Base-by-base conservation (phyloP, 768 basidiomycete genomes). In the Lactarius vividus region DNA sequence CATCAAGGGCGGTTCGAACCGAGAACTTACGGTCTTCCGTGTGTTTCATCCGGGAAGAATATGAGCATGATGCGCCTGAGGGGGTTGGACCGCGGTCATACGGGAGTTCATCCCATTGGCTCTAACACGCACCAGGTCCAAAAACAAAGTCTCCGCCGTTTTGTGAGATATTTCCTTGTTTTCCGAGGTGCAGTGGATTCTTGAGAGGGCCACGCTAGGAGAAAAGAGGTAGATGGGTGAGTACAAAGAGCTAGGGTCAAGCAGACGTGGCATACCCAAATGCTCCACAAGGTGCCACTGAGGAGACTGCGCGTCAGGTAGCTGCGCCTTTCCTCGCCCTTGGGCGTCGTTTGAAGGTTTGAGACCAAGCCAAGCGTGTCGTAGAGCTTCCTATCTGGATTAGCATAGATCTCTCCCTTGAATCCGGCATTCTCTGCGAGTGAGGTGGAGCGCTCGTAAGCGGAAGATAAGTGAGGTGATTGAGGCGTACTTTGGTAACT, bases 111-210 rank as follows among this genome's bases (percentile, higher is more conserved):
- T 5, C 20, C 1, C 16, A 8, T 7, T 18, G 4, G 29, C 2
- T 11, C 26, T 29, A 29, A 44, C 20, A 59, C 28, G 35, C 13
- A 57, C 66, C 69, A 7, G 69, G 66, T 28, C 69, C 69, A 13
- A 70, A 62, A 55, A 70, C 56, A 23, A 70, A 67, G 44, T 70
- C 69, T 16, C 69, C 69, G 23, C 69, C 69, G 18, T 61, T 59
- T 52, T 70, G 69, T 35, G 69, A 55, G 16, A 68, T 46, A 26
- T 62, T 67, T 29, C 69, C 69, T 52, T 68, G 66, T 18, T 70
- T 70, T 29, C 66, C 66, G 4, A 70, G 39, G 37, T 64, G 62
- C 26, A 28, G 52, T 13, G 69, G 69, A 42, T 46, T 64, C 53
- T 64, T 68, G 15, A 70, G 26, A 31, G 66, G 66, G 15, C 66